Evolutionary conservation across 2,329 filamentous ascomycete genomes (phyloP), one percentile per base, ranked within the genome.

Genomic region (Curvularia sp.): DNA sequence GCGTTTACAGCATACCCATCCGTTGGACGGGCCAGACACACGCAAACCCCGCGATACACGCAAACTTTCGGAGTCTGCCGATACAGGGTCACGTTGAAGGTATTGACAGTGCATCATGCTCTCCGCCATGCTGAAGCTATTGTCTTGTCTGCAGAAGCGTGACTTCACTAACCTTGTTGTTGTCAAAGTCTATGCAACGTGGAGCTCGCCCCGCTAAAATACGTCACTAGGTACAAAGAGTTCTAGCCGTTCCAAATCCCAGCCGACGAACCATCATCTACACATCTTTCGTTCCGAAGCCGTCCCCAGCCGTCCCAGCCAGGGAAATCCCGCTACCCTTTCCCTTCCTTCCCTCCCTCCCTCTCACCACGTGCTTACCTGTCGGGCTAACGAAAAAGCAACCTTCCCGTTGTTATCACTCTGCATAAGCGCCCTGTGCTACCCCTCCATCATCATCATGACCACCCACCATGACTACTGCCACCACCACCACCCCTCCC

Each of bases 401-500:
- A 38, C 5, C 18, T 38, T 38, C 34, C 45, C 43, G 36, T 23
- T 39, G 48, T 18, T 25, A 23, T 55, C 55, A 49, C 55, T 43
- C n/a, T n/a, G 55, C 55, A 55, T 58, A 58, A 58, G 55, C 55
- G 55, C 55, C 55, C n/a, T 30, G 25, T 18, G 25, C 27, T 39
- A 25, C 25, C 19, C 41, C 47, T 34, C 25, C 39, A 36, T 34
- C 27, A 36, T 36, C 30, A 19, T 36, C 23, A 32, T 21, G 21
- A 30, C 21, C 36, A 21, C 28, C 45, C 18, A 34, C 27, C 21
- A 34, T 10, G 10, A 39, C 19, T 28, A 36, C 28, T 41, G 18
- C 18, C 8, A 21, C 8, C 18, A 41, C n/a, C n/a, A n/a, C n/a
- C n/a, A n/a, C n/a, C n/a, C n/a, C n/a, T n/a, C n/a, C n/a, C n/a